These are phyloP conservation scores for Eimeria brunetti DNA, from an alignment of 169 alveolate species.

Conservation along the genomic window DNA sequence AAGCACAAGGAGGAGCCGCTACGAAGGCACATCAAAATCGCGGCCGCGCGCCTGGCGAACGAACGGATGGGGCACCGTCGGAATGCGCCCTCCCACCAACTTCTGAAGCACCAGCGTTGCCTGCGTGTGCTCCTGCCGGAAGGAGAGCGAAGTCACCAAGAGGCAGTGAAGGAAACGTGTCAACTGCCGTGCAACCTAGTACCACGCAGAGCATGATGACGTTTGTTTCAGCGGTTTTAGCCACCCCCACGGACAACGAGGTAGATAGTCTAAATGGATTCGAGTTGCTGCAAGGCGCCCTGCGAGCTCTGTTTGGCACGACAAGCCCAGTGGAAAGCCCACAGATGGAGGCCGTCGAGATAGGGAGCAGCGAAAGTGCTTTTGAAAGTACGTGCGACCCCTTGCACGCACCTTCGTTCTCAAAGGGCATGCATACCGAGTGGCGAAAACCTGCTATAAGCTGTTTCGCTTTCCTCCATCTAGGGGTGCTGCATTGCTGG, in stretches of 20 bases:
- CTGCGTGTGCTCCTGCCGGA: conserved; percentile 1
- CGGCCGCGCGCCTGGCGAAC: background rate
- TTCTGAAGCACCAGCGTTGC: background rate
- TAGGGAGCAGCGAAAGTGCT: background rate
- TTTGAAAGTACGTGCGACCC: background rate
- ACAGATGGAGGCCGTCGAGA: background rate
- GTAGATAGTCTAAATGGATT: conserved; percentile 39
- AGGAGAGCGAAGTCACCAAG: conserved; percentile 17
- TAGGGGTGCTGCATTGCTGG: background rate
- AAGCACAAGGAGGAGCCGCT: background rate
- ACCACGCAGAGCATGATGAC: conserved; percentile 51
- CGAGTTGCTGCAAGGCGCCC: conserved; percentile 55
- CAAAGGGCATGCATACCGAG: background rate
- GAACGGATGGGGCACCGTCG: background rate
- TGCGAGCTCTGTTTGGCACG: conserved; percentile 31
- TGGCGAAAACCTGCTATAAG: background rate
- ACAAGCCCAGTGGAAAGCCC: background rate
- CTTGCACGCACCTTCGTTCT: background rate
- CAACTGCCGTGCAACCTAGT: background rate
- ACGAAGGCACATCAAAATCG: background rate
- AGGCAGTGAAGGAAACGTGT: background rate
- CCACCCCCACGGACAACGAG: conserved; percentile 26
- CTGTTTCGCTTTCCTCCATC: background rate
- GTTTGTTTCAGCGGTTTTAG: conserved; percentile 24
- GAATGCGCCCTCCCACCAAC: conserved; percentile 1